Conservation (phyloP, 352 stramenopile species). For the Phytophthora colocasiae region DNA sequence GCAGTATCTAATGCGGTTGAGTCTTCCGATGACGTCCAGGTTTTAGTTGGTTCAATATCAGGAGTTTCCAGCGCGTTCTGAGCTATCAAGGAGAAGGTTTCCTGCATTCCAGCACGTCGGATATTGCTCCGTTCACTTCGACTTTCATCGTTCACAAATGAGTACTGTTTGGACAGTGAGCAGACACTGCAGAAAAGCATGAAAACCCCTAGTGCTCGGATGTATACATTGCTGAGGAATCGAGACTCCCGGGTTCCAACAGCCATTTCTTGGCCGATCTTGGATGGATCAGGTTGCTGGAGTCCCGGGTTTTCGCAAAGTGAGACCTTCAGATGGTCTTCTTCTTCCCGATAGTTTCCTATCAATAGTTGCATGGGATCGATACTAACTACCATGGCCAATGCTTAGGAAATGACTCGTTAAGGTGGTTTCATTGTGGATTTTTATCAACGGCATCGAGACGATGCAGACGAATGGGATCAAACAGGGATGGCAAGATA, state of each 20-base stretch:
- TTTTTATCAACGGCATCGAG: constrained; percentile 3
- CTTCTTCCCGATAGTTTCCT: not conserved
- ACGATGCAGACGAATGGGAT: constrained; percentile 9
- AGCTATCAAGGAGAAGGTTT: constrained; percentile 16
- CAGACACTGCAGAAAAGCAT: constrained; percentile 40
- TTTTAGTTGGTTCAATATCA: constrained; percentile 6
- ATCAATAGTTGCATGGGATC: constrained; percentile 34
- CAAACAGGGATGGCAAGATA: constrained; percentile 4
- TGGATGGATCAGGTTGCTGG: constrained; percentile 14
- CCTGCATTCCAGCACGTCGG: constrained; percentile 2
- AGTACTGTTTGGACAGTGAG: constrained; percentile 37
- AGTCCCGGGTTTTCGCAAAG: constrained; percentile 21
- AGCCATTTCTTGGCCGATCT: constrained; percentile 29
- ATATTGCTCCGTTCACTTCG: constrained; percentile 16
- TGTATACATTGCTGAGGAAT: constrained; percentile 51
- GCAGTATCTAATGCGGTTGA: constrained; percentile 12
- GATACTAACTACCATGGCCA: constrained; percentile 8
- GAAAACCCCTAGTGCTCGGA: constrained; percentile 29
- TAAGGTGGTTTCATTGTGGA: constrained; percentile 12
- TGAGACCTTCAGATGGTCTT: constrained; percentile 4
- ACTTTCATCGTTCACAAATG: constrained; percentile 19
- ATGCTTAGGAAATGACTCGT: constrained; percentile 5
- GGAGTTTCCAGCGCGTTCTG: constrained; percentile 11
- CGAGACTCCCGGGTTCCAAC: constrained; percentile 42
- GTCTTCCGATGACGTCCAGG: constrained; percentile 14